Evolutionary conservation across 345 rosid species (phyloP), one percentile per base, ranked within the genome.

Genomic region (Cardiospermum halicacabum): DNA sequence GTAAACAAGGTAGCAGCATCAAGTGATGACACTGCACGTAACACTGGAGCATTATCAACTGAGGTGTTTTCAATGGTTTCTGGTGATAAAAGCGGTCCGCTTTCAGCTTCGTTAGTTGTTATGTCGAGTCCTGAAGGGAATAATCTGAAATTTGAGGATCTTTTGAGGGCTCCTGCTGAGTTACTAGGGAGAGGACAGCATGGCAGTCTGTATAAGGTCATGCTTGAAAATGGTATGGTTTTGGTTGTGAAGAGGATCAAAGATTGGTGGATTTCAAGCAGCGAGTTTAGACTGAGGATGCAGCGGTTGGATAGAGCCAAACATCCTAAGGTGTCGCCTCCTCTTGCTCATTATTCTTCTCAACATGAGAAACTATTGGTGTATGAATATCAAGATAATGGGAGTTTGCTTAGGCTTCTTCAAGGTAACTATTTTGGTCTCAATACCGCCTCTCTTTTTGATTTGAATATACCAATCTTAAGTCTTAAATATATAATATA

Each of bases 111-210:
- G 6, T 65, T 82, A 11, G 70, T 79, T 7, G 69, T 84, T 9
- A 69, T 87, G 13, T 75, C 89, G 2, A 87, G 82, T 68, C 83
- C 84, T 7, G 48, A 64, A 0, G 66, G 65, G 48, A 77, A 63
- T 24, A 82, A 82, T 16, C 26, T 86, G 64, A 78, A 51, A 49
- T 82, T 84, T 15, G 86, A 80, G 56, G 89, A 87, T 70, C 36
- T 87, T 64, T 72, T 84, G 27, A 70, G 62, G 34, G 92, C 92
- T 48, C 92, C 92, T 1, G 92, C 89, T 0, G 87, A 84, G 75
- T 63, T 84, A 80, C 73, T 87, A 1, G 81, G 80, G 22, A 77
- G 78, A 72, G 87, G 89, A 57, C 78, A 75, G 47, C 76, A 80
- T 2, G 62, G 84, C 36, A 84, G 80, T 65, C 79, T 87, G 5